Evolutionary conservation across 164 flowering plant species (phyloP).

Genomic region (Tetrastigma voinierianum): DNA sequence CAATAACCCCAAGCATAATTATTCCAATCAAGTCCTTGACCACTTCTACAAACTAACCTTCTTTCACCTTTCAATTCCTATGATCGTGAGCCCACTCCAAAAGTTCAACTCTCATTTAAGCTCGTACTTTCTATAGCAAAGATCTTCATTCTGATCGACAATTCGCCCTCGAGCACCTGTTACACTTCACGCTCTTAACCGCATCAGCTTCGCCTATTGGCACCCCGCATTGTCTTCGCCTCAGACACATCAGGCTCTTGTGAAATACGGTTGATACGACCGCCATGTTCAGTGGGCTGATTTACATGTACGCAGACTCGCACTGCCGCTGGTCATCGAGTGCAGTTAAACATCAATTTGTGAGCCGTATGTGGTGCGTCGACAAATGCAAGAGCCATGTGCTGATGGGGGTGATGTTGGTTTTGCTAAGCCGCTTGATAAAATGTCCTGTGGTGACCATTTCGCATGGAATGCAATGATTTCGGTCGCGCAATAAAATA

Average conservation of each 20-base stretch:
- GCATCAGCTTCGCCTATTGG: slow-evolving; percentile 34
- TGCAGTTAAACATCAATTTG: slow-evolving; percentile 25
- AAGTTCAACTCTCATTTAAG: slow-evolving; percentile 30
- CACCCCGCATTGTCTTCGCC: slow-evolving; percentile 21
- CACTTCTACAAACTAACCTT: slow-evolving; percentile 27
- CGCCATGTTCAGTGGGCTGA: slow-evolving; percentile 51
- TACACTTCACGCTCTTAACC: slow-evolving; percentile 53
- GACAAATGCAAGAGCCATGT: slow-evolving; percentile 56
- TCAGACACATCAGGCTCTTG: too few species aligned
- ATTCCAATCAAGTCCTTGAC: slow-evolving; percentile 35
- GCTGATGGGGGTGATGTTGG: too few species aligned
- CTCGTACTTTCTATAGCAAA: slow-evolving; percentile 35
- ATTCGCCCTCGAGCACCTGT: slow-evolving; percentile 47
- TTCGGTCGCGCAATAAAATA: slow-evolving; percentile 37
- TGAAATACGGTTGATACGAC: too few species aligned
- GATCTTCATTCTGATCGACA: too few species aligned
- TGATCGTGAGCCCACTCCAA: slow-evolving; percentile 55
- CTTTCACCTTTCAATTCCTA: slow-evolving; percentile 41
- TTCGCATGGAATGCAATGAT: slow-evolving; percentile 62
- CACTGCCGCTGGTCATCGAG: slow-evolving; percentile 29
- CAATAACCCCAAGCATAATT: slow-evolving; percentile 18
- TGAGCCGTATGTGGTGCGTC: slow-evolving; percentile 47
- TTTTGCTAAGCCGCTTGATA: slow-evolving; percentile 46
- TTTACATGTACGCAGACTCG: slow-evolving; percentile 45
- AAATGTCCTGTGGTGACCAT: slow-evolving; percentile 47